Percentiles rank a stretch among this genome's conserved stretches.
Conservation (phyloP, 371 early-diverging fungal species). For the Blakeslea trispora region DNA sequence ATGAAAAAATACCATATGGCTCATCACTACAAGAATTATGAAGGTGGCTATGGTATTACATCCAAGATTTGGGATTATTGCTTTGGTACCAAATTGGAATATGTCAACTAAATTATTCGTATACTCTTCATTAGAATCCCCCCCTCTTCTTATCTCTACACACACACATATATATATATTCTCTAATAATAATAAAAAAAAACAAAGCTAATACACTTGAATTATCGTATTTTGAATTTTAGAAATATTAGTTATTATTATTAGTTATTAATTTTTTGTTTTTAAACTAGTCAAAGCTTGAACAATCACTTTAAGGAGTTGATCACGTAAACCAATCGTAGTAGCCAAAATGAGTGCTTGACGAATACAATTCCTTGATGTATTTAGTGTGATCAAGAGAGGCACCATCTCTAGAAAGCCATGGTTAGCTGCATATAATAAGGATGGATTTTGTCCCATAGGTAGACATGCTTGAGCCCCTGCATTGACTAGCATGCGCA, state of each 20-base stretch:
- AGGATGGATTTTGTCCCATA: slow-evolving; percentile 34
- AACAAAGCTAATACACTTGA: too few relatives aligned
- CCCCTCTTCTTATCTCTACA: too few relatives aligned
- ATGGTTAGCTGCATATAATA: slow-evolving; percentile 47
- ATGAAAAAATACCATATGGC: slow-evolving; percentile 95
- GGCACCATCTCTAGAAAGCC: slow-evolving; percentile 48
- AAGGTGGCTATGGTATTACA: slow-evolving; percentile 91
- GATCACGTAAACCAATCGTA: slow-evolving; percentile 22
- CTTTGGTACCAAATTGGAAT: slow-evolving; percentile 65
- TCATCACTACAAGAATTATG: slow-evolving; percentile 92
- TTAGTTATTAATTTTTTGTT: too few relatives aligned
- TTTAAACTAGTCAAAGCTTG: slow-evolving; percentile 9
- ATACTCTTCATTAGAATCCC: too few relatives aligned
- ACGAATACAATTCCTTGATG: slow-evolving; percentile 34
- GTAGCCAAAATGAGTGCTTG: slow-evolving; percentile 32
- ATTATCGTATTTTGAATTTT: too few relatives aligned
- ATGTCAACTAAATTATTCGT: background rate
- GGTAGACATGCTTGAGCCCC: slow-evolving; percentile 29
- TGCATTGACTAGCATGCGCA: slow-evolving; percentile 28
- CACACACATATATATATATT: too few relatives aligned
- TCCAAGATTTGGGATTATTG: slow-evolving; percentile 90
- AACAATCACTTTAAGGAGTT: slow-evolving; percentile 9
- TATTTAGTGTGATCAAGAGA: slow-evolving; percentile 31
- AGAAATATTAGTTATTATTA: too few relatives aligned
- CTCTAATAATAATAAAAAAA: too few relatives aligned